These are phyloP conservation scores for Dissoconium aciculare DNA, from an alignment of 2,329 filamentous ascomycete genomes.

Conservation along the genomic window DNA sequence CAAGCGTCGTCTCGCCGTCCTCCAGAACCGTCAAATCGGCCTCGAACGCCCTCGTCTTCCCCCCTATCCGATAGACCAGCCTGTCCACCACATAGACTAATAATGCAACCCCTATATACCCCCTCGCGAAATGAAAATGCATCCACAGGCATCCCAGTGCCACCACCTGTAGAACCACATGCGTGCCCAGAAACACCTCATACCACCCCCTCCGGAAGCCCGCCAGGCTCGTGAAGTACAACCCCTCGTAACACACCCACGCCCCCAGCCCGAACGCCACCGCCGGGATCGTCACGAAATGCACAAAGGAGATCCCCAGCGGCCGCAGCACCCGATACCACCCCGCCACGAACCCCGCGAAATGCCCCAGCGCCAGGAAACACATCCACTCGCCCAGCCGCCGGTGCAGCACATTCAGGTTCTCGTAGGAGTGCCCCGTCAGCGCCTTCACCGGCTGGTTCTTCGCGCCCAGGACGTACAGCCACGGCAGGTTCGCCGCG, in stretches of 20 bases:
- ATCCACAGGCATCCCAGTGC: slow-evolving; percentile 45
- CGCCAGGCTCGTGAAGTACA: slow-evolving; percentile 47
- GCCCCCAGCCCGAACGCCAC: slow-evolving; percentile 41
- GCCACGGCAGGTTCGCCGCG: slow-evolving; percentile 35
- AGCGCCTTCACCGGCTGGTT: slow-evolving; percentile 47
- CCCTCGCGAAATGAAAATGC: slow-evolving; percentile 39
- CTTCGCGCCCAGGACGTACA: slow-evolving; percentile 52
- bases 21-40: slow-evolving; percentile 40
- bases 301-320: slow-evolving; percentile 31
- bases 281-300: slow-evolving; percentile 38
- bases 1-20: slow-evolving; percentile 41
- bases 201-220: slow-evolving; percentile 47
- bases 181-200: slow-evolving; percentile 45
- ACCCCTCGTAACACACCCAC: slow-evolving; percentile 43
- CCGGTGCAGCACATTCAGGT: slow-evolving; percentile 50
- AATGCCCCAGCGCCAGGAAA: slow-evolving; percentile 43
- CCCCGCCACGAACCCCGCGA: slow-evolving; percentile 37
- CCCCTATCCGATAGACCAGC: slow-evolving; percentile 40
- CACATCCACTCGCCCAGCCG: slow-evolving; percentile 48
- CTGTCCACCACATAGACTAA: slow-evolving; percentile 45
- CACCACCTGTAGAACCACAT: slow-evolving; percentile 42
- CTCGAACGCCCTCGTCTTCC: slow-evolving; percentile 35
- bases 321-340: slow-evolving; percentile 38
- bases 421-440: slow-evolving; percentile 51
- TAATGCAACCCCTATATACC: slow-evolving; percentile 40